Evolutionary conservation across 2,329 filamentous ascomycete genomes (phyloP).

Genomic region (Claviceps citrina): DNA sequence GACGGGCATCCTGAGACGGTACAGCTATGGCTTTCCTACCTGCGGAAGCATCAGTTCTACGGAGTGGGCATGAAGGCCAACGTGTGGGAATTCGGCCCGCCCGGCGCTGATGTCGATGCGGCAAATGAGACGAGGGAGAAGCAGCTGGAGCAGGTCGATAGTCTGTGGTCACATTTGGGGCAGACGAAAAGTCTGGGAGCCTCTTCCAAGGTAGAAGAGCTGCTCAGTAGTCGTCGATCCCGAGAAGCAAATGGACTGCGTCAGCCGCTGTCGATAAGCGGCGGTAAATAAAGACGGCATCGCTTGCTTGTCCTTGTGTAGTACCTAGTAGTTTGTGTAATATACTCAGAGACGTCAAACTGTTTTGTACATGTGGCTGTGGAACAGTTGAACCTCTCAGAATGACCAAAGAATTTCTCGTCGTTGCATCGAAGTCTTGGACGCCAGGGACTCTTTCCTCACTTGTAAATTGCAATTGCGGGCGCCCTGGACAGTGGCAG

Average conservation of each 20-base stretch:
- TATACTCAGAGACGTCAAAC: too few relatives aligned
- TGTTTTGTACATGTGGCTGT: too few relatives aligned
- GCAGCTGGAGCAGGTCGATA: slow-evolving; percentile 22
- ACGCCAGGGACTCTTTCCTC: too few relatives aligned
- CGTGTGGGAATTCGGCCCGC: slow-evolving; percentile 69
- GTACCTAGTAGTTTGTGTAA: too few relatives aligned
- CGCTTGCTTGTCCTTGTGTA: not conserved
- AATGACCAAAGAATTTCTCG: too few relatives aligned
- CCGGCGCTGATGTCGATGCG: slow-evolving; percentile 38
- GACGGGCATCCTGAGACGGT: slow-evolving; percentile 83
- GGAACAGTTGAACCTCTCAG: too few relatives aligned
- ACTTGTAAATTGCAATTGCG: too few relatives aligned
- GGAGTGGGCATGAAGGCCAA: slow-evolving; percentile 99
- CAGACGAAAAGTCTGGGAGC: slow-evolving; percentile 34
- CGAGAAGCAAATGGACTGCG: slow-evolving; percentile 20
- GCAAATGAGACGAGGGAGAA: slow-evolving; percentile 13
- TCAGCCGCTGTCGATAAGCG: slow-evolving; percentile 6
- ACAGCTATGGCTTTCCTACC: slow-evolving; percentile 79
- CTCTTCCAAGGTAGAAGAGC: slow-evolving; percentile 40
- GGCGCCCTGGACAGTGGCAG: too few relatives aligned
- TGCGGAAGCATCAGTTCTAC: slow-evolving; percentile 83
- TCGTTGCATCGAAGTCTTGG: too few relatives aligned
- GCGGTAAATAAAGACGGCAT: not conserved
- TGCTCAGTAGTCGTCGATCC: slow-evolving; percentile 37
- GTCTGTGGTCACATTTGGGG: slow-evolving; percentile 41